phyloP scores from a whole-genome alignment of 2,329 filamentous ascomycete species.

The Alternaria ventricosa region DNA sequence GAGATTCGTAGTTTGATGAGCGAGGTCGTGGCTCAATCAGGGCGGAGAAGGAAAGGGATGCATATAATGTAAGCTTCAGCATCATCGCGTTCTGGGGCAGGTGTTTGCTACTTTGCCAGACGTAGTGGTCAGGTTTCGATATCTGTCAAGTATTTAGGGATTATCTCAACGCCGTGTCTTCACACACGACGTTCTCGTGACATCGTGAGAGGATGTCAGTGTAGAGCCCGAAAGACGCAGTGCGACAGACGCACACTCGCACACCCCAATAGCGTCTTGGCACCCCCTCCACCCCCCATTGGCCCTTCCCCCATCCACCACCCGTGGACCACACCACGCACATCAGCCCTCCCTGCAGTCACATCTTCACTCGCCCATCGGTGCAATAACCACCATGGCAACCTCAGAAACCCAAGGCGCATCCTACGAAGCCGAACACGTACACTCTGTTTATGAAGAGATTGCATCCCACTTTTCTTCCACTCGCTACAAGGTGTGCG shows the following conservation, averaged over 20 bases:
- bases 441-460: conserved; percentile 89
- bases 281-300: conserved; percentile 11
- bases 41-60: not conserved
- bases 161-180: not conserved
- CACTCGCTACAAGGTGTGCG: conserved; percentile 71
- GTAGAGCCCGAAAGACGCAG: not conserved
- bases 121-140: not conserved
- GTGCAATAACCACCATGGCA: conserved; percentile 21
- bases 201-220: not conserved
- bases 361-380: not conserved
- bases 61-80: not conserved
- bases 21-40: not conserved
- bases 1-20: no score
- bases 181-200: not conserved
- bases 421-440: conserved; percentile 82
- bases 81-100: not conserved
- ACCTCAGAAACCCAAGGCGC: conserved; percentile 49
- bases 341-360: not conserved
- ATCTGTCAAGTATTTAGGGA: not conserved
- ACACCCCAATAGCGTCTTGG: conserved; percentile 5
- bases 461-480: conserved; percentile 86
- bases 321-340: not conserved
- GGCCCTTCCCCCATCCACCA: not conserved
- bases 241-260: not conserved
- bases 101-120: not conserved